A percentile compares a stretch with the other conserved stretches of the same genome.
These are phyloP conservation scores for Omphalotus olearius DNA, from an alignment of 1,284 basidiomycete species.

Conservation along the genomic window DNA sequence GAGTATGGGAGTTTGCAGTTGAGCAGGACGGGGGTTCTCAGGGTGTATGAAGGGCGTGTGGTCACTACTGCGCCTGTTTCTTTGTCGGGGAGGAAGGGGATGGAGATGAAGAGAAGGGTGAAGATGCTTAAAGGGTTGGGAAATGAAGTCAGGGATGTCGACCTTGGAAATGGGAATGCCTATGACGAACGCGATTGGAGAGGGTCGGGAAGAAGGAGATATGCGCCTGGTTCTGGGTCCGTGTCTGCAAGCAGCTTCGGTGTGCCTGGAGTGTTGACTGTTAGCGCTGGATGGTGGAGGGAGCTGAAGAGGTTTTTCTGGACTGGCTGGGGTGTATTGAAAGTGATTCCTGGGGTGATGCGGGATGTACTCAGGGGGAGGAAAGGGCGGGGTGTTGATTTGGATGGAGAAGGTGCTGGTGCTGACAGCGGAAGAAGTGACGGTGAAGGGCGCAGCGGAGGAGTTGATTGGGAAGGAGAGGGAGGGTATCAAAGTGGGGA, in stretches of 20 bases:
- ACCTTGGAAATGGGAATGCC: conserved; percentile 16
- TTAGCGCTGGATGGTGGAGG: conserved; percentile 41
- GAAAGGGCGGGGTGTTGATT: conserved; percentile 13
- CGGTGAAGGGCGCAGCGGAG: neutral
- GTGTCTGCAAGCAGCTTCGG: conserved; percentile 12
- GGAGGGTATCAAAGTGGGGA: conserved; percentile 16
- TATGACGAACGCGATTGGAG: conserved; percentile 21
- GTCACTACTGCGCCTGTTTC: neutral
- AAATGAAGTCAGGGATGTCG: conserved; percentile 47
- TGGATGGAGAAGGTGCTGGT: neutral
- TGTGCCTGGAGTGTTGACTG: conserved; percentile 35
- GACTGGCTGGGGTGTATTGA: conserved; percentile 27
- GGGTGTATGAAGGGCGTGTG: neutral
- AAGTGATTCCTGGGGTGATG: conserved; percentile 12
- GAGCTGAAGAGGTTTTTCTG: conserved; percentile 41
- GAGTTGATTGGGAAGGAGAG: conserved; percentile 15
- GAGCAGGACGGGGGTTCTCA: conserved; percentile 16
- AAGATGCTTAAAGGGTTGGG: conserved; percentile 31
- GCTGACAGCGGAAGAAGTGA: neutral
- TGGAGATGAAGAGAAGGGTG: conserved; percentile 11
- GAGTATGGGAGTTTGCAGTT: conserved; percentile 8
- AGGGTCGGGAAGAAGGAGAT: conserved; percentile 28
- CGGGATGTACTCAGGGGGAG: conserved; percentile 12
- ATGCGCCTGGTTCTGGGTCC: conserved; percentile 6
- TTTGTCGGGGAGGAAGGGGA: neutral